Percentiles rank a stretch among this genome's conserved stretches.
phyloP scores from a whole-genome alignment of 2,329 filamentous ascomycete genomes.

The Scopulariopsis brevicaulis region DNA sequence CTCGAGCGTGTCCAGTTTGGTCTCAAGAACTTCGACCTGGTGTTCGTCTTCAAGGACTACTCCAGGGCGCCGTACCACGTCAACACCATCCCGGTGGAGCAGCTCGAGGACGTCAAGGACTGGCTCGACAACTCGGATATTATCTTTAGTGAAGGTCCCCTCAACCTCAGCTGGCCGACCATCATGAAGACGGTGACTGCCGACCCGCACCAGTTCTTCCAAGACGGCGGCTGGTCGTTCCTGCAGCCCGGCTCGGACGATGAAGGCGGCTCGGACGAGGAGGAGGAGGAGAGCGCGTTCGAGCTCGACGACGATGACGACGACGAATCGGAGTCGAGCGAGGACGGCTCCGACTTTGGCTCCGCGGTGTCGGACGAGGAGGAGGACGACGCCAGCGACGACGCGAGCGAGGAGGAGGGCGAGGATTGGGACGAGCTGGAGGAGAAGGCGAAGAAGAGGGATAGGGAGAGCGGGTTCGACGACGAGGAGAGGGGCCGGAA shows the following conservation, averaged over 20 bases:
- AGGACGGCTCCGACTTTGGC: slow-evolving; percentile 88
- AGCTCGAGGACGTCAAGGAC: slow-evolving; percentile 89
- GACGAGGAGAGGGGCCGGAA: slow-evolving; percentile 57
- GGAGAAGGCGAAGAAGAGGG: slow-evolving; percentile 79
- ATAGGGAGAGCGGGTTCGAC: slow-evolving; percentile 54
- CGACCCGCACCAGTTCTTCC: slow-evolving; percentile 91
- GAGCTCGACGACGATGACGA: slow-evolving; percentile 85
- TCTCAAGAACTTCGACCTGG: slow-evolving; percentile 97
- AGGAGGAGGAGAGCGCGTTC: slow-evolving; percentile 85
- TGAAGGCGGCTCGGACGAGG: slow-evolving; percentile 64
- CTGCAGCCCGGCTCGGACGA: slow-evolving; percentile 78
- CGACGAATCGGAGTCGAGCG: slow-evolving; percentile 61
- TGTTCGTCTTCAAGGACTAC: slow-evolving; percentile 98
- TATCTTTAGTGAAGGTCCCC: slow-evolving; percentile 82
- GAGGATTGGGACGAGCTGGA: slow-evolving; percentile 95
- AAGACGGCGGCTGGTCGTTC: slow-evolving; percentile 92
- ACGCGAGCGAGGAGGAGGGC: slow-evolving; percentile 60
- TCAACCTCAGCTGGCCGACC: slow-evolving; percentile 97
- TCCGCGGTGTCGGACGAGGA: slow-evolving; percentile 79
- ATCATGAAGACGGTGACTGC: slow-evolving; percentile 99
- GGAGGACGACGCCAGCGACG: slow-evolving; percentile 57
- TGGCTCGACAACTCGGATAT: slow-evolving; percentile 96
- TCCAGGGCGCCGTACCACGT: slow-evolving; percentile 81
- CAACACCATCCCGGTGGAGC: slow-evolving; percentile 96
- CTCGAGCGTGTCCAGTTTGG: slow-evolving; percentile 94